Conservation (phyloP, 2,329 filamentous ascomycete genomes). For the Calonectria pseudoturangicola region DNA sequence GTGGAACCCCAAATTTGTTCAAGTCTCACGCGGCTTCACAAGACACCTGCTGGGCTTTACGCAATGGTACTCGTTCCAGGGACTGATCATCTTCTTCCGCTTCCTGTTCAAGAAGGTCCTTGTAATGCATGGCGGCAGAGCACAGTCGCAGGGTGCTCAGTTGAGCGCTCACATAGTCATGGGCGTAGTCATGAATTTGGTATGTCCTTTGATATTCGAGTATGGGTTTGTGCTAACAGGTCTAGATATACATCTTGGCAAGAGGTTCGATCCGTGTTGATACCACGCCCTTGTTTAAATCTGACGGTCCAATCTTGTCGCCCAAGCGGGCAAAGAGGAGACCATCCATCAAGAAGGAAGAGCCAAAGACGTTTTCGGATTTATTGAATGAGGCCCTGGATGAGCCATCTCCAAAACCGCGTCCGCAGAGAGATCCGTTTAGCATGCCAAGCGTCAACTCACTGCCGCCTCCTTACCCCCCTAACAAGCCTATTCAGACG, state of each 20-base stretch:
- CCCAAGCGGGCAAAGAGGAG: conserved; percentile 50
- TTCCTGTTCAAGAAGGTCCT: conserved; percentile 67
- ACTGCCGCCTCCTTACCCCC: conserved; percentile 45
- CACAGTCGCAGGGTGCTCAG: conserved; percentile 63
- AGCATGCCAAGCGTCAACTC: conserved; percentile 44
- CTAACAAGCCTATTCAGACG: conserved; percentile 40
- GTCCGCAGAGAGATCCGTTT: conserved; percentile 41
- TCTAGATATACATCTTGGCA: conserved; percentile 67
- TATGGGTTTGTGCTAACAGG: conserved; percentile 47
- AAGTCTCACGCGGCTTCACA: conserved; percentile 76
- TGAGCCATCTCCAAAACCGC: conserved; percentile 40
- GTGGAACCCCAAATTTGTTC: conserved; percentile 82
- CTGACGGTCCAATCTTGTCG: conserved; percentile 49
- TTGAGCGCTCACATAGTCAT: conserved; percentile 74
- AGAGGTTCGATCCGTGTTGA: conserved; percentile 72
- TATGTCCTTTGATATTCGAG: conserved; percentile 60
- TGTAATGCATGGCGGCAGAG: conserved; percentile 62
- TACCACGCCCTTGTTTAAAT: conserved; percentile 71
- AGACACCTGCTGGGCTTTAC: conserved; percentile 76
- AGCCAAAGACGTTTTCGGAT: conserved; percentile 67
- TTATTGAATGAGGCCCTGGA: conserved; percentile 59
- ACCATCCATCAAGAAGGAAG: conserved; percentile 52
- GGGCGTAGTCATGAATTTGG: conserved; percentile 70
- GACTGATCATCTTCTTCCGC: conserved; percentile 74
- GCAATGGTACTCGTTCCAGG: conserved; percentile 80